These are phyloP conservation scores for Grosmannia clavigera DNA, from an alignment of 2,329 filamentous ascomycete species.

Conservation along the genomic window DNA sequence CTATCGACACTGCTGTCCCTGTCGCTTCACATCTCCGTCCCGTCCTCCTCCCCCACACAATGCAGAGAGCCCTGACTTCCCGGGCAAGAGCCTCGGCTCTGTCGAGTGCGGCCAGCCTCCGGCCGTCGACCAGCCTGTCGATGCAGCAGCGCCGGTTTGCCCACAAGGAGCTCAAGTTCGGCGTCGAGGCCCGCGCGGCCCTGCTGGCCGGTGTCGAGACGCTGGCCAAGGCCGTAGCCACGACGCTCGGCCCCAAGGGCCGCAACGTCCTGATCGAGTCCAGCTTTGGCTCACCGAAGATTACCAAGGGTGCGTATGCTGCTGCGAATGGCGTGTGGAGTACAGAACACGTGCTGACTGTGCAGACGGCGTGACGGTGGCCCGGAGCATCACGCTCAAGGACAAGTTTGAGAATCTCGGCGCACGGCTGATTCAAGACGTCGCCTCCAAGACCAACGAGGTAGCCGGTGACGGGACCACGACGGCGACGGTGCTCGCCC, in stretches of 20 bases:
- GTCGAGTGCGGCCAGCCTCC: conserved; percentile 50
- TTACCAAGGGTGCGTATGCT: conserved; percentile 74
- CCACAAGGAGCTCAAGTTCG: conserved; percentile 99
- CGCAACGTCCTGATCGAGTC: conserved; percentile 98
- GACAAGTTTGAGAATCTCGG: conserved; percentile 99
- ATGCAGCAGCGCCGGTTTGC: conserved; percentile 84
- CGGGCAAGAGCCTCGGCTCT: conserved; percentile 69
- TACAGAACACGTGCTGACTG: not conserved
- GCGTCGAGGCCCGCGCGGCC: conserved; percentile 81
- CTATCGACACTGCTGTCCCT: not conserved
- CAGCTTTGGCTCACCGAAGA: conserved; percentile 97
- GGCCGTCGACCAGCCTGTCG: conserved; percentile 51
- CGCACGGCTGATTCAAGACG: conserved; percentile 90
- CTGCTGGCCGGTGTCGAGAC: conserved; percentile 93
- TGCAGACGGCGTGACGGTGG: conserved; percentile 67
- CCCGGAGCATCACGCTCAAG: conserved; percentile 81
- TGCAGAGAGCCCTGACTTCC: conserved; percentile 92
- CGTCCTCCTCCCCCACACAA: conserved; percentile 34
- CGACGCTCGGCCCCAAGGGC: conserved; percentile 94
- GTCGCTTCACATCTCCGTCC: not conserved
- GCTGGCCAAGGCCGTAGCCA: conserved; percentile 88
- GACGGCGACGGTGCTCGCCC: conserved; percentile 90
- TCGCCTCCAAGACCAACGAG: conserved; percentile 99
- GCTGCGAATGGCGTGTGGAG: not conserved
- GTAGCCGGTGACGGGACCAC: conserved; percentile 97